Base-by-base conservation (phyloP, 2,329 filamentous ascomycete genomes). In the Aureobasidium melanogenum region DNA sequence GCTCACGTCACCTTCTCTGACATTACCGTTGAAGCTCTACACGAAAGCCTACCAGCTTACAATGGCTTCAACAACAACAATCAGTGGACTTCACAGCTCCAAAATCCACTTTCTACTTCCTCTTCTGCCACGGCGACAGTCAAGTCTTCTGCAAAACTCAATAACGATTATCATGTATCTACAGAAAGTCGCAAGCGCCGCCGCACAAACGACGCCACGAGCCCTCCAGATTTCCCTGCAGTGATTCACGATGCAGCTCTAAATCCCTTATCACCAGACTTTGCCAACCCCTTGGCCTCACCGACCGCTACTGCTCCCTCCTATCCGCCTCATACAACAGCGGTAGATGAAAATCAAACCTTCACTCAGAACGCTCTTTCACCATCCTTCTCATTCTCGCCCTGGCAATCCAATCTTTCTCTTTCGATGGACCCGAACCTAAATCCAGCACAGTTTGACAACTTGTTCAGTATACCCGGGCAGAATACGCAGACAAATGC, bases 1-100 rank as follows among this genome's bases (percentile, higher is more conserved):
- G 85, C 88, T 1, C 88, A 91, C 68, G 78, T 93, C 39, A 87
- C 83, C 17, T 83, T 94, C 59, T 76, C 82, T 1, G 88, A 93
- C 67, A 81, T 88, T 1, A 73, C 81, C 8, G 74, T 86, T 15
- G 86, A 89, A 64, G 81, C 82, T 46, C 74, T 80, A 2, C 77
- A 82, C 44, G 64, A 65, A 19, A 63, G 63, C 19, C 36, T 65
- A 22, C 62, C 64, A n/a, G 60, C 62, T 2, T 65, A 65, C 39
- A 63, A 61, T 48, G 43, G 43, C 7, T 58, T 46, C 28, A 57
- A 57, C 30, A 57, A 57, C 19, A 57, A 5, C 24, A 58, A 47
- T 5, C 61, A 59, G 44, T 60, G 61, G 61, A 14, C 44, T 24
- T 41, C 41, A 15, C 55, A 58, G 4, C 9, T 48, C 26, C 55